Evolutionary conservation across 495 filamentous ascomycete genomes (phyloP).

Genomic region (Penicillium egyptiacum): DNA sequence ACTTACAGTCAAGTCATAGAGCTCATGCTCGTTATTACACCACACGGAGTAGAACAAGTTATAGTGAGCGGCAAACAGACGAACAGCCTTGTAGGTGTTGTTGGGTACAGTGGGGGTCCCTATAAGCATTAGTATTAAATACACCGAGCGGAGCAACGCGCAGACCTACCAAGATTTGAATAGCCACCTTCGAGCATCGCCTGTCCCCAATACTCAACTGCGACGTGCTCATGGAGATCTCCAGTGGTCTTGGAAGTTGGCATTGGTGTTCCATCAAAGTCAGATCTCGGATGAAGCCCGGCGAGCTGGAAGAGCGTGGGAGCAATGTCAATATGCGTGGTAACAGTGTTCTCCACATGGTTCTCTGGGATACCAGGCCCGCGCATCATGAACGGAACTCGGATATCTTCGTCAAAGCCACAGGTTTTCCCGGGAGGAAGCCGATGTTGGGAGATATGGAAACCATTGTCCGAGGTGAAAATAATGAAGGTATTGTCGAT

Average conservation of each 20-base stretch:
- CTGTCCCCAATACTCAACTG: conserved; percentile 63
- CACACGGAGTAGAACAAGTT: conserved; percentile 65
- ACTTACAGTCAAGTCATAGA: conserved; percentile 59
- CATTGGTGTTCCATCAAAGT: conserved; percentile 61
- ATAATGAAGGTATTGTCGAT: conserved; percentile 70
- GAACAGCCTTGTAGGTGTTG: conserved; percentile 65
- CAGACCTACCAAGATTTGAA: too few species aligned
- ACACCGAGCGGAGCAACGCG: too few species aligned
- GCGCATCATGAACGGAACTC: conserved; percentile 62
- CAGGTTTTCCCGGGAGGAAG: conserved; percentile 69
- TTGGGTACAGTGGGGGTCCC: conserved; percentile 28
- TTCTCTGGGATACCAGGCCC: conserved; percentile 56
- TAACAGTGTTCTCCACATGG: conserved; percentile 52
- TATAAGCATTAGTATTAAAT: too few species aligned
- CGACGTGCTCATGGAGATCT: conserved; percentile 61
- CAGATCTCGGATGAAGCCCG: conserved; percentile 44
- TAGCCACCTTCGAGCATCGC: too few species aligned
- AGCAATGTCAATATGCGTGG: conserved; percentile 67
- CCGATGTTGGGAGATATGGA: conserved; percentile 72
- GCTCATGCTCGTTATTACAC: conserved; percentile 63
- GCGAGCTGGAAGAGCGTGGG: conserved; percentile 60
- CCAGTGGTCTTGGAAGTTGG: conserved; percentile 36
- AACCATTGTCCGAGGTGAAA: conserved; percentile 73
- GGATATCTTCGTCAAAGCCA: conserved; percentile 72
- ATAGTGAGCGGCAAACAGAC: conserved; percentile 54